Base-by-base conservation (phyloP, 768 basidiomycete species). In the Cystobasidiopsis lactophilus region DNA sequence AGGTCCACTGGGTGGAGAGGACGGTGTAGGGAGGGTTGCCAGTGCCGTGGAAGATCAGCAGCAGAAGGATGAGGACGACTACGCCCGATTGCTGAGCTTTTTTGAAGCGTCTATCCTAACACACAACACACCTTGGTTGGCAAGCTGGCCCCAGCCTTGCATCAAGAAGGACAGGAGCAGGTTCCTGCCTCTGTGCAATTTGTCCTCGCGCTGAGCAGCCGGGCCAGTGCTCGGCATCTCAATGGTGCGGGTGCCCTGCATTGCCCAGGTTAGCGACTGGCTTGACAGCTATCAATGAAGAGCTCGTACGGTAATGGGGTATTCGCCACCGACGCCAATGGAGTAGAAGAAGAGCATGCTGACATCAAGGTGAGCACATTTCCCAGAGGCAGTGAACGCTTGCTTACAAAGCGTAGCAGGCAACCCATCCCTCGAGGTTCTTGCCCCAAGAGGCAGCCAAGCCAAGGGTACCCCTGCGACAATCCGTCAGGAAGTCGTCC, bases 271-370 rank as follows among this genome's bases (percentile, higher is more conserved):
- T n/a, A n/a, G n/a, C n/a, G n/a, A n/a, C n/a, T n/a, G n/a, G n/a
- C n/a, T n/a, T n/a, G n/a, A n/a, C n/a, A n/a, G n/a, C n/a, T n/a
- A n/a, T n/a, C n/a, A n/a, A n/a, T n/a, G n/a, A n/a, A n/a, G n/a
- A n/a, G n/a, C n/a, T n/a, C n/a, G n/a, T n/a, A n/a, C 66, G 1
- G 69, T 70, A 66, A 70, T 69, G 3, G 69, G 69, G 60, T 70
- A 69, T 57, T 67, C 65, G 39, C 57, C 58, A 27, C 56, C 58
- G 24, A 63, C 62, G 23, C 66, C 66, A 56, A 68, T 59, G 45
- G 65, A 65, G 60, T 69, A 70, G 58, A 70, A 60, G 66, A 70
- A 70, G 37, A 69, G 62, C 3, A 57, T n/a, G n/a, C n/a, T n/a
- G n/a, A n/a, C n/a, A n/a, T n/a, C n/a, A n/a, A n/a, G n/a, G n/a